These are phyloP conservation scores for Microcera coccophila DNA, from an alignment of 2,329 filamentous ascomycete species.

Conservation along the genomic window DNA sequence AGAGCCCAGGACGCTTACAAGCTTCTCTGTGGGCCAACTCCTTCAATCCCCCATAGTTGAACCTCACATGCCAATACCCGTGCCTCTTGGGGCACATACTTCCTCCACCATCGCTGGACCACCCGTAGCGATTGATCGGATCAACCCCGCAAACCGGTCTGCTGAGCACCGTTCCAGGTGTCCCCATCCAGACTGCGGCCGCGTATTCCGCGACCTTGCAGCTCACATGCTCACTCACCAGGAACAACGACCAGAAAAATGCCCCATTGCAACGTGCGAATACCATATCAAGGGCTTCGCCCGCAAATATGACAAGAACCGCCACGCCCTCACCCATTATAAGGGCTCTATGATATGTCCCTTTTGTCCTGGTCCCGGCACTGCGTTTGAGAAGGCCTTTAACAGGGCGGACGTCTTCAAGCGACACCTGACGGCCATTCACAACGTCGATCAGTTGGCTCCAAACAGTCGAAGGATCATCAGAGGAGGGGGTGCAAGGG, in stretches of 20 bases:
- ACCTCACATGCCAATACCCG: constrained; percentile 7
- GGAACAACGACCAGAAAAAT: constrained; percentile 90
- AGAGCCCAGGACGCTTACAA: constrained; percentile 30
- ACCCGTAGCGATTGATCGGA: constrained; percentile 23
- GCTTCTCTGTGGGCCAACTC: constrained; percentile 13
- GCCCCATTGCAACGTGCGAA: constrained; percentile 87
- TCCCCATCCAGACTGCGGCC: constrained; percentile 55
- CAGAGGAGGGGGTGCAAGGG: constrained; percentile 49
- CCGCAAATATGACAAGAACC: constrained; percentile 95
- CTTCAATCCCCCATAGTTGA: constrained; percentile 15
- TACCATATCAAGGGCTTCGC: constrained; percentile 94
- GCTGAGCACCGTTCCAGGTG: constrained; percentile 47
- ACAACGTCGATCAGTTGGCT: constrained; percentile 89
- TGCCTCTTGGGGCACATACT: constrained; percentile 12
- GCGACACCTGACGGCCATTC: constrained; percentile 85
- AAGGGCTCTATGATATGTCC: constrained; percentile 98
- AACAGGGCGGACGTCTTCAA: constrained; percentile 98
- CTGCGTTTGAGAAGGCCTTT: constrained; percentile 88
- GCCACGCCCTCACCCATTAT: constrained; percentile 94
- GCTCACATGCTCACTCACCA: constrained; percentile 97
- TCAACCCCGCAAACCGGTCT: constrained; percentile 29
- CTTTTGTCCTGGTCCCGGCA: constrained; percentile 86
- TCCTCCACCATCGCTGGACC: constrained; percentile 20
- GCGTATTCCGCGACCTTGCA: constrained; percentile 61
- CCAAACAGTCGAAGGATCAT: constrained; percentile 80